Conservation (phyloP, 2,329 filamentous ascomycete species). For the Aspergillus sp. region DNA sequence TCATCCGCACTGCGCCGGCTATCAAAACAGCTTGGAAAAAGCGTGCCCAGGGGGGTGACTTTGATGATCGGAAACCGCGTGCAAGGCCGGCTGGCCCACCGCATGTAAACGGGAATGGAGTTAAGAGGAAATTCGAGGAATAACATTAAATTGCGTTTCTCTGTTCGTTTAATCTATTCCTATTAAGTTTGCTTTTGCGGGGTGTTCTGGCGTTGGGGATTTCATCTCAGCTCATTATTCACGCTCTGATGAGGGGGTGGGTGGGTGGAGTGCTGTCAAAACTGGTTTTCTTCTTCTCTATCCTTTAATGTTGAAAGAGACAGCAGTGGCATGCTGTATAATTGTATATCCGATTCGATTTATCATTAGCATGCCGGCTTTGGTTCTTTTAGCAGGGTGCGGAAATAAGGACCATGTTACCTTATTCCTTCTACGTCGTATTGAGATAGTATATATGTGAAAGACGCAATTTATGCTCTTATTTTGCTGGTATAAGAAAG, state of each 20-base stretch:
- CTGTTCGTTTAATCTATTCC: neutral
- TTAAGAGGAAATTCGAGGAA: conserved; percentile 45
- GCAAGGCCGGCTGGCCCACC: conserved; percentile 24
- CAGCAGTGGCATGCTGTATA: neutral
- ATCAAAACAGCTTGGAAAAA: conserved; percentile 82
- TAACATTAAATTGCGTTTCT: conserved; percentile 11
- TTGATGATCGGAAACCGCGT: conserved; percentile 26
- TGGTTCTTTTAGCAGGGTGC: neutral
- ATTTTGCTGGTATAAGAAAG: conserved; percentile 6
- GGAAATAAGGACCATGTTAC: neutral
- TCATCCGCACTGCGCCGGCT: conserved; percentile 66
- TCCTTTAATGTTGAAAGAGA: neutral
- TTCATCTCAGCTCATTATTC: neutral
- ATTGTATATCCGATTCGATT: neutral
- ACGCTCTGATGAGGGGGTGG: neutral
- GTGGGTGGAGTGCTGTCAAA: neutral
- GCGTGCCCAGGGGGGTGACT: conserved; percentile 42
- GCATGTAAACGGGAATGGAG: conserved; percentile 35
- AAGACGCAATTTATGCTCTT: neutral
- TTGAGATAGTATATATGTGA: neutral
- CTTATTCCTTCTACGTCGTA: neutral
- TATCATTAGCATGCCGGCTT: neutral
- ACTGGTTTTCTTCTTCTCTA: neutral
- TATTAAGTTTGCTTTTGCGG: conserved; percentile 1
- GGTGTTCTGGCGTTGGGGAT: conserved; percentile 4